Percentiles rank a stretch among this genome's conserved stretches.
Conservation (phyloP, 306 rosid genomes). For the Hippophae gyantsensis region DNA sequence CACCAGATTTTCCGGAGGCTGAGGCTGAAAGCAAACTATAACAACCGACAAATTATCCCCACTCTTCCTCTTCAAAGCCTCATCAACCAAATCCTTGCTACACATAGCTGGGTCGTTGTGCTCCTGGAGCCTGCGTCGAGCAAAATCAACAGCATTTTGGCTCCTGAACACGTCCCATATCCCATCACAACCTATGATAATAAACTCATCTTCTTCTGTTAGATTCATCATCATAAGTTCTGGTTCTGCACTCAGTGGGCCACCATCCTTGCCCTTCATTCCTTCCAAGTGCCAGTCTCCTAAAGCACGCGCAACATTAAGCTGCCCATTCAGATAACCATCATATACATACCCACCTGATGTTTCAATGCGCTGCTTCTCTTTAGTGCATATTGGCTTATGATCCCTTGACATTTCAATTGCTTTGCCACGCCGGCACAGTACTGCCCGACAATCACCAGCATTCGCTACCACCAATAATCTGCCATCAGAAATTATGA, state of each 20-base stretch:
- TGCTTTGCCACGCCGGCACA: conserved; percentile 82
- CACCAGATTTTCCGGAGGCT: conserved; percentile 69
- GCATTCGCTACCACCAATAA: conserved; percentile 79
- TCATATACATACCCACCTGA: conserved; percentile 73
- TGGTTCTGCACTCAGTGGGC: conserved; percentile 84
- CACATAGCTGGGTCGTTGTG: conserved; percentile 68
- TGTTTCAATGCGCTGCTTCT: conserved; percentile 61
- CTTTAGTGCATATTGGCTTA: conserved; percentile 57
- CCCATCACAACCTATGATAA: conserved; percentile 85
- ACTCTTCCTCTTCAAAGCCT: conserved; percentile 88
- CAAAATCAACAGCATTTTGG: conserved; percentile 88
- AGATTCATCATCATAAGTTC: conserved; percentile 54
- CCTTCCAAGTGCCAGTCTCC: conserved; percentile 98
- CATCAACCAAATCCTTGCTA: conserved; percentile 74
- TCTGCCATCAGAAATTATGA: conserved; percentile 41
- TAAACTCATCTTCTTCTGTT: conserved; percentile 73
- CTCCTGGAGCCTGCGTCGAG: conserved; percentile 81
- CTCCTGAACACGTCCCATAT: conserved; percentile 89
- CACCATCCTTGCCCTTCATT: conserved; percentile 63
- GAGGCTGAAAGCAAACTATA: conserved; percentile 68
- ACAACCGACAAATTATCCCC: conserved; percentile 70
- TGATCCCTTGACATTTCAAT: conserved; percentile 91
- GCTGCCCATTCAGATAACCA: conserved; percentile 79
- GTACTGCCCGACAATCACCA: conserved; percentile 89
- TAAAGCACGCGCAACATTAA: conserved; percentile 77